Base-by-base conservation (phyloP, 345 rosid genomes). In the Syzygium jambos region DNA sequence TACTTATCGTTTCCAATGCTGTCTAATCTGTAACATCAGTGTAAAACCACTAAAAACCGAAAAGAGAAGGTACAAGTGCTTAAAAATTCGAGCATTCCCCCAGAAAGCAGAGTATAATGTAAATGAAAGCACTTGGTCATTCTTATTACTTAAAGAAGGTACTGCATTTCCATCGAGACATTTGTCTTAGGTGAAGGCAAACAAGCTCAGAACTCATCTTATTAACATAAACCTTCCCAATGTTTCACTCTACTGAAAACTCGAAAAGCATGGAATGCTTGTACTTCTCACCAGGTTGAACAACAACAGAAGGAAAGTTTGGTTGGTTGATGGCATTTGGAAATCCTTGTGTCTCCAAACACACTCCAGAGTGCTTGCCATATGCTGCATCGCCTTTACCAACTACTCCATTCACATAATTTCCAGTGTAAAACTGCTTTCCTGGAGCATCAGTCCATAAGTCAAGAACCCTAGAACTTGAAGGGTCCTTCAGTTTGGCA, bases 331-430 rank as follows among this genome's bases (percentile, higher is more conserved):
- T 91, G 78, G 99, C 98, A 73, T 96, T 98, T 0, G 99, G 99
- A 85, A 93, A 97, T 25, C 99, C 99, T 55, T 95, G 98, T 0
- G 98, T 96, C 94, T 97, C 99, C 93, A 96, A 91, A 92, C 99
- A 97, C 43, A 94, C 93, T 9, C 95, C 99, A 0, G 98, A 89
- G 86, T 97, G 98, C 91, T 97, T 96, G 87, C 92, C 95, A 23
- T 97, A 96, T 30, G 91, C 94, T n/a, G 93, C 96, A 43, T 94
- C 94, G 29, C 96, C 94, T 89, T 96, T 97, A 46, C 99, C 99
- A 19, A 83, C 92, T 73, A 95, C 90, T 56, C 98, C 98, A 52
- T 93, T 89, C 87, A 97, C 99, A 78, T 96, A 95, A 91, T 97
- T 97, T 27, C 90, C 98, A 0, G 98, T 95, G 89, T 97, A 97